A percentile compares a stretch with the other conserved stretches of the same genome.
phyloP scores from a whole-genome alignment of 1,284 basidiomycete species.

The Hortiboletus rubellus region DNA sequence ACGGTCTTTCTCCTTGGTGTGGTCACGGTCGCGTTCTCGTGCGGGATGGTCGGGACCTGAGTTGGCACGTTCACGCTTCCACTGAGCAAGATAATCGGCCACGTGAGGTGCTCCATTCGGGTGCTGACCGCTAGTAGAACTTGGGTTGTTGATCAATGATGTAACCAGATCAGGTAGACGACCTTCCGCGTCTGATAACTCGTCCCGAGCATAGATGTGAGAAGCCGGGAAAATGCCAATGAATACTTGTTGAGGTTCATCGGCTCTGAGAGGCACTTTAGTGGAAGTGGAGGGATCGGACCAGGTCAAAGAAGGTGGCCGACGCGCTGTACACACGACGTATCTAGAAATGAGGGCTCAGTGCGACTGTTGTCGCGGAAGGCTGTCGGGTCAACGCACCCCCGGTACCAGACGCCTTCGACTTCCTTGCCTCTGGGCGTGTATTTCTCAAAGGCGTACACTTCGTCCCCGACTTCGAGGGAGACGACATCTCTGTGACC shows the following conservation, averaged over 20 bases:
- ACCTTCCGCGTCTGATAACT: constrained; percentile 87
- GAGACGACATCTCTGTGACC: constrained; percentile 75
- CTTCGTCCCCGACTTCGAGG: constrained; percentile 90
- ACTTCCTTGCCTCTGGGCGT: constrained; percentile 69
- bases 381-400: constrained; percentile 53
- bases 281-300: constrained; percentile 53
- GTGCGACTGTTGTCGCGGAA: constrained; percentile 3
- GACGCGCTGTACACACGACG: constrained; percentile 79
- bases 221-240: constrained; percentile 96
- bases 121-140: constrained; percentile 33
- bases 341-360: constrained; percentile 55
- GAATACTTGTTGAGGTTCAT: constrained; percentile 84
- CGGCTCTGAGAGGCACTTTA: constrained; percentile 53
- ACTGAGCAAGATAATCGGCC: constrained; percentile 41
- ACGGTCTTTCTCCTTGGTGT: constrained; percentile 57
- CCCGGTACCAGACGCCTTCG: constrained; percentile 85
- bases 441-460: constrained; percentile 94
- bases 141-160: constrained; percentile 40
- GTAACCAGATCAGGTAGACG: constrained; percentile 73
- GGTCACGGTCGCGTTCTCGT: constrained; percentile 65
- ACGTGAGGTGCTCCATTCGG: constrained; percentile 40
- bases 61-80: constrained; percentile 49
- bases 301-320: constrained; percentile 66
- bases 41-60: constrained; percentile 36
- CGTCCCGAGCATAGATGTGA: constrained; percentile 87